Conservation (phyloP, 192 early-diverging fungal species). For the Backusella luteola region DNA sequence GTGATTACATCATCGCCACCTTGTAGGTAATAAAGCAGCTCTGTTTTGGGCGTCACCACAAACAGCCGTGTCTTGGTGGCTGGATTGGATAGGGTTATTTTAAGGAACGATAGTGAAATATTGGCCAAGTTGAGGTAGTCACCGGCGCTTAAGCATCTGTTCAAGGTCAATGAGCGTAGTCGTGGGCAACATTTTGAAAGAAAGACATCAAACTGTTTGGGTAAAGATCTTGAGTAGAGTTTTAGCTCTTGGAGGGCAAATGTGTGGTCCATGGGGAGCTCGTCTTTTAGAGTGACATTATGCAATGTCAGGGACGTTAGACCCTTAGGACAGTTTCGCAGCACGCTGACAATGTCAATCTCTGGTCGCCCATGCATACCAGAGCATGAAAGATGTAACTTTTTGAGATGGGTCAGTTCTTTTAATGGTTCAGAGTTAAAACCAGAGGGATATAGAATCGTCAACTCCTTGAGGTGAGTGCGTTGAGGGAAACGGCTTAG, state of each 20-base stretch:
- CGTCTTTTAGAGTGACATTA: not conserved
- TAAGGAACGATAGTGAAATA: not conserved
- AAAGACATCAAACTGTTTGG: not conserved
- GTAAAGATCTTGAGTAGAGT: not conserved
- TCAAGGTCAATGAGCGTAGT: not conserved
- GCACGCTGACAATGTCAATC: not conserved
- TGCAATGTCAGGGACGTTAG: not conserved
- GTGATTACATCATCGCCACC: not conserved
- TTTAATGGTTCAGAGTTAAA: not conserved
- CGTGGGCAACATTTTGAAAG: not conserved
- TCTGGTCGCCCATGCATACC: not conserved
- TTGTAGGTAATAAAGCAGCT: not conserved
- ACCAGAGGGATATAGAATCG: not conserved
- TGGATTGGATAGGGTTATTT: not conserved
- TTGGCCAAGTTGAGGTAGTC: not conserved
- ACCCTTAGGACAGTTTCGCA: not conserved
- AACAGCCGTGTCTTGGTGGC: not conserved
- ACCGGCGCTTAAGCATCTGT: not conserved
- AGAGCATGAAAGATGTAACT: not conserved
- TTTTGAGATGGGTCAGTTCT: not conserved
- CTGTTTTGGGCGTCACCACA: not conserved
- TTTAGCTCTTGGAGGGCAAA: not conserved
- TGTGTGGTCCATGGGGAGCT: not conserved
- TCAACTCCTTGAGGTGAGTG: not conserved
- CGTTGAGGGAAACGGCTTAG: not conserved